Evolutionary conservation across 805 yeast species (phyloP).

Genomic region (Millerozyma miso): DNA sequence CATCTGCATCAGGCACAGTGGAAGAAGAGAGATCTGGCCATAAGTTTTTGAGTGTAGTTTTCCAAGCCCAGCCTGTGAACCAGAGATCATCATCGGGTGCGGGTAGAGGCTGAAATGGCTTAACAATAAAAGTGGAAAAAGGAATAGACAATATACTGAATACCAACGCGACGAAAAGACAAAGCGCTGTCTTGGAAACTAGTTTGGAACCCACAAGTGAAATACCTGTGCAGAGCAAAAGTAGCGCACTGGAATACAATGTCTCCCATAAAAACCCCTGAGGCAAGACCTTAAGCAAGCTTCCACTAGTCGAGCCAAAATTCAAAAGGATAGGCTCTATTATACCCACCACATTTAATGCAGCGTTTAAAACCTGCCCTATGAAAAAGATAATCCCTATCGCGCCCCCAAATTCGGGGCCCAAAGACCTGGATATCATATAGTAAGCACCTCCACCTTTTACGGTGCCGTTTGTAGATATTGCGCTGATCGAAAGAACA

Average conservation of each 20-base stretch:
- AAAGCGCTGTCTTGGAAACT: conserved; percentile 78
- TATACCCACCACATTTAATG: conserved; percentile 93
- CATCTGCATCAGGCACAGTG: conserved; percentile 25
- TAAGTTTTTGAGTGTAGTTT: conserved; percentile 60
- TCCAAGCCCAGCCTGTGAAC: conserved; percentile 75
- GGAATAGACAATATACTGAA: conserved; percentile 80
- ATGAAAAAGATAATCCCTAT: conserved; percentile 91
- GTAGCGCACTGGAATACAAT: conserved; percentile 63
- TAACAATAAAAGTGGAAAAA: conserved; percentile 60
- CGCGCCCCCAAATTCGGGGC: conserved; percentile 98
- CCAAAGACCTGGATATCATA: conserved; percentile 91
- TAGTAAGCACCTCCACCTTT: conserved; percentile 98
- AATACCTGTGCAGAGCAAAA: conserved; percentile 67
- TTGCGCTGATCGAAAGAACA: conserved; percentile 87
- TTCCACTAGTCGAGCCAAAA: conserved; percentile 62
- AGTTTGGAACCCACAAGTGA: conserved; percentile 77
- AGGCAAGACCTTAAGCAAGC: conserved; percentile 56
- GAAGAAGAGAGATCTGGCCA: conserved; percentile 81
- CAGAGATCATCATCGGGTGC: conserved; percentile 41
- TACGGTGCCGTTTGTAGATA: conserved; percentile 95
- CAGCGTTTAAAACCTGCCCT: conserved; percentile 89
- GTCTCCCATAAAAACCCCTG: conserved; percentile 66
- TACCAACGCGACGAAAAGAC: conserved; percentile 62
- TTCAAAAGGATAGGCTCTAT: conserved; percentile 85
- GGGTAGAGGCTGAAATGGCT: conserved; percentile 50